phyloP scores from a whole-genome alignment of 805 yeast species.

The Teunomyces barrocoloradensis region DNA sequence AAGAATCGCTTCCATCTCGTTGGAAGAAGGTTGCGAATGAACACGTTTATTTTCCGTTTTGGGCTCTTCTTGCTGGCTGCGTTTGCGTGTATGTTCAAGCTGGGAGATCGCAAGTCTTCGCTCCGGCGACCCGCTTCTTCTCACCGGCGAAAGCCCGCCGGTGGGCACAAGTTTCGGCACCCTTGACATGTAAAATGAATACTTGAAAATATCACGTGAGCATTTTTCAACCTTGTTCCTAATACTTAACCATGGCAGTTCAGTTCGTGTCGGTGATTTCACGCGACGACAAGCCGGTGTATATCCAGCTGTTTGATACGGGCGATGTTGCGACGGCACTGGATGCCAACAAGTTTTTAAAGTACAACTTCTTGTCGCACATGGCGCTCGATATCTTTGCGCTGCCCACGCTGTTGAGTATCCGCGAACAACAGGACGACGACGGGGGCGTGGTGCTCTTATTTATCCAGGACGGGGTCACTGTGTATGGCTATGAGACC shows the following conservation, averaged over 20 bases:
- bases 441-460: constrained; percentile 40
- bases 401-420: constrained; percentile 44
- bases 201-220: background rate
- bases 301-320: constrained; percentile 51
- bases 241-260: constrained; percentile 16
- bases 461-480: constrained; percentile 64
- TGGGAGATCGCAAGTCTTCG: constrained; percentile 6
- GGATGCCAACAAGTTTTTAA: constrained; percentile 46
- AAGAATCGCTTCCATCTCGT: background rate
- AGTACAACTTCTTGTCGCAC: constrained; percentile 70
- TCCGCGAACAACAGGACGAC: constrained; percentile 34
- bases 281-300: constrained; percentile 56
- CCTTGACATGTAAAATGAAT: background rate
- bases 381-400: constrained; percentile 71
- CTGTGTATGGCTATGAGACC: constrained; percentile 67
- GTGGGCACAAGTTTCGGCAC: background rate
- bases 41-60: background rate
- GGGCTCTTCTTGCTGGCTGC: background rate
- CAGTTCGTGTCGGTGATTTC: constrained; percentile 59
- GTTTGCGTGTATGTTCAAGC: constrained; percentile 4
- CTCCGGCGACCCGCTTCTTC: constrained; percentile 10
- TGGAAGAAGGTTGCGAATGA: background rate
- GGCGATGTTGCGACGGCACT: background rate
- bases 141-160: constrained; percentile 8
- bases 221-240: background rate